Evolutionary conservation across 2,329 filamentous ascomycete species (phyloP).

Genomic region (Calonectria pseudoturangicola): DNA sequence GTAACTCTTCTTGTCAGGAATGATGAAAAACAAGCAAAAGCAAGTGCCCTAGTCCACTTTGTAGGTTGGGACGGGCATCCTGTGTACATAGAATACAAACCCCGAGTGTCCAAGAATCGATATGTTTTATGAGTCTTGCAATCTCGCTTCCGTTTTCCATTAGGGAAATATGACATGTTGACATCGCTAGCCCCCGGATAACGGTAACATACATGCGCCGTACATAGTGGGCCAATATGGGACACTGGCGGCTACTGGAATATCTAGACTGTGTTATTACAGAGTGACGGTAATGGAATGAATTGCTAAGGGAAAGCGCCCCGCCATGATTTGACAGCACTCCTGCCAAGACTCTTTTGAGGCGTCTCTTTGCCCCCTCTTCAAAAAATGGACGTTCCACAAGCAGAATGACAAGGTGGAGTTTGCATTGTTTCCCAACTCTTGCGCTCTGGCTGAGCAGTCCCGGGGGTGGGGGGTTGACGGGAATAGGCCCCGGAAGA

Average conservation of each 20-base stretch:
- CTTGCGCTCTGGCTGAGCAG: not conserved
- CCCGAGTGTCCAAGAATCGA: not conserved
- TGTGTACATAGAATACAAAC: conserved; percentile 3
- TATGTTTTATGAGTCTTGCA: not conserved
- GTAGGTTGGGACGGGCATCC: not conserved
- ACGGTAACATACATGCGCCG: no score
- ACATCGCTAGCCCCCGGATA: not conserved
- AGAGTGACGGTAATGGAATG: not conserved
- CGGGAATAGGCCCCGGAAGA: not conserved
- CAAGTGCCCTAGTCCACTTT: not conserved
- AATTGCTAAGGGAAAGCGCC: not conserved
- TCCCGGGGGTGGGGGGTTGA: not conserved
- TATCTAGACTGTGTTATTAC: not conserved
- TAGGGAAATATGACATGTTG: not conserved
- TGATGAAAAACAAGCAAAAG: not conserved
- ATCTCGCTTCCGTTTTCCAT: not conserved
- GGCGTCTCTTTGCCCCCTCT: not conserved
- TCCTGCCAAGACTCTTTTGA: not conserved
- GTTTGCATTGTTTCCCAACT: not conserved
- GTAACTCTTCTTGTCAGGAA: not conserved
- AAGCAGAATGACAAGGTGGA: not conserved
- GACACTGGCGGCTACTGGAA: not conserved
- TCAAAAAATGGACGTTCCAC: not conserved
- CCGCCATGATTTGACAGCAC: not conserved
- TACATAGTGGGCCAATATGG: no score